Evolutionary conservation across 148 eudicot species (phyloP), one percentile per base, ranked within the genome.

Genomic region (Persicaria maculosa): DNA sequence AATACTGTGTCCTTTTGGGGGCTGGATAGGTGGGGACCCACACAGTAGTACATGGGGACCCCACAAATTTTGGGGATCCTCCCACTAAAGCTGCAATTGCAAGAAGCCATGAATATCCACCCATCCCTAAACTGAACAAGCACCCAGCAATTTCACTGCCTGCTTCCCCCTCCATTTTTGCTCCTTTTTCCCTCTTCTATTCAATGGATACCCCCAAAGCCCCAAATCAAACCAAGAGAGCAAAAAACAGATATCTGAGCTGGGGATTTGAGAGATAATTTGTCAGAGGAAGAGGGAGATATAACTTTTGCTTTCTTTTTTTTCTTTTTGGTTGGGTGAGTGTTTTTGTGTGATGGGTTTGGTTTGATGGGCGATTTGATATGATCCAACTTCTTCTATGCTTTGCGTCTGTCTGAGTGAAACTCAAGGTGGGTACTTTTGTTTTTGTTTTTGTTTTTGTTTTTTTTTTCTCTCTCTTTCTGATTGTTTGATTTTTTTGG

Each of bases 191-290:
- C 62, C 62, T 57, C 10, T 54, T 54, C 58, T 19, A 54, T 54
- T 17, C 20, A 16, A 22, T 57, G 43, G 40, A 59, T 7, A 59
- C 22, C 22, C 67, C 3, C 40, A 31, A 31, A 31, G 3, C 40
- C 40, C 67, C 67, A 59, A 25, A 59, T 25, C 67, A 25, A 16
- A 25, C 6, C 43, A 22, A 25, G 36, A 19, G 7, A 55, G 20
- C 16, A 20, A 59, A 2, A 40, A 65, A 65, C 70, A 65, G 17
- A 65, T 65, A 36, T 65, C 70, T 65, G 70, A 65, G 70, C 70
- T 43, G 68, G 43, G 70, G 43, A 14, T 40, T 4, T 9, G 15
- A 65, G 70, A 45, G 70, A 65, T 17, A 46, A 65, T 65, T 65
- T 65, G 46, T 40, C 46, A 65, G 70, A 65, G 17, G 43, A 65